Percentiles rank a stretch among this genome's conserved stretches.
Conservation (phyloP, 805 yeast species). For the Millerozyma acaciae region DNA sequence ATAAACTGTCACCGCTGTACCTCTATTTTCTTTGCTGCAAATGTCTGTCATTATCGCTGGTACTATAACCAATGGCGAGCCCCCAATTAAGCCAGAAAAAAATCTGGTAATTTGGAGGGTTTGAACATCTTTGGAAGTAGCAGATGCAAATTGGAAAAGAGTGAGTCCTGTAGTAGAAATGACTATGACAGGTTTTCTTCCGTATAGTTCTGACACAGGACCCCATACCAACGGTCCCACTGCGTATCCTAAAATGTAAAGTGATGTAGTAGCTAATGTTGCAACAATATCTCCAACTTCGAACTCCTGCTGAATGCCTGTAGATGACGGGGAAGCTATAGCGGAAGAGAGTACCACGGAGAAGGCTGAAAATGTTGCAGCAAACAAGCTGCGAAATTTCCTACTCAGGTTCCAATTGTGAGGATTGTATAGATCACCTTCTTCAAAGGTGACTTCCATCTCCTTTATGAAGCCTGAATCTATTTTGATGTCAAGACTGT, state of each 20-base stretch:
- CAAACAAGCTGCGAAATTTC: conserved; percentile 14
- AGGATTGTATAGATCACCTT: conserved; percentile 72
- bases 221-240: conserved; percentile 85
- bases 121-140: conserved; percentile 21
- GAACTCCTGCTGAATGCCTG: conserved; percentile 1
- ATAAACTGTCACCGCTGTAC: conserved; percentile 20
- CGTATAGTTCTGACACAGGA: conserved; percentile 71
- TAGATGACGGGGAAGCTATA: background rate
- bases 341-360: conserved; percentile 19
- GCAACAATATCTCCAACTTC: conserved; percentile 62
- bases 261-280: conserved; percentile 58
- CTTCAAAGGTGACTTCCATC: conserved; percentile 66
- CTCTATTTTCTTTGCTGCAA: conserved; percentile 14
- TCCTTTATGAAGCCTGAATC: background rate
- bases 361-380: conserved; percentile 19
- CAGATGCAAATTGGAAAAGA: conserved; percentile 49
- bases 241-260: conserved; percentile 82
- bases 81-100: conserved; percentile 21
- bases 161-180: conserved; percentile 54
- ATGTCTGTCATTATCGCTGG: conserved; percentile 23
- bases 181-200: conserved; percentile 60
- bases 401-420: conserved; percentile 54
- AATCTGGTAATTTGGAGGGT: conserved; percentile 21
- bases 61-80: conserved; percentile 22
- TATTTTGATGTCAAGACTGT: too few relatives aligned